phyloP scores from a whole-genome alignment of 352 stramenopile genomes.

The Pythium brachiatum region DNA sequence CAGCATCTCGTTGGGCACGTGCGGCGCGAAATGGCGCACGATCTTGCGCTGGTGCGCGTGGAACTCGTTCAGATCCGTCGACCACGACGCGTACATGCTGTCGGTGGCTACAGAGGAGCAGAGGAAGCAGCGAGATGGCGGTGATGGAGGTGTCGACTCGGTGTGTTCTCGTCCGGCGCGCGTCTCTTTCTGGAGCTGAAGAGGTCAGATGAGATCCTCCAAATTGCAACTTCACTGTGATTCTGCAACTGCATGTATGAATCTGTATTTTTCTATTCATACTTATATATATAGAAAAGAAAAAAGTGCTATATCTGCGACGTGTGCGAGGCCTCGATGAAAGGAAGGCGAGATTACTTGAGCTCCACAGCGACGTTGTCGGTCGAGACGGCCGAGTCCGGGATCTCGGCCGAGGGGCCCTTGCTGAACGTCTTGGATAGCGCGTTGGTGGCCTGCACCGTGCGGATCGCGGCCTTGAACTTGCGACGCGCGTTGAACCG shows the following conservation, averaged over 20 bases:
- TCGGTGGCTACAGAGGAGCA: neutral
- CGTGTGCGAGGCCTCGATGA: neutral
- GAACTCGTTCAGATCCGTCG: conserved; percentile 31
- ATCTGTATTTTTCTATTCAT: conserved; percentile 20
- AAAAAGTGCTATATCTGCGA: neutral
- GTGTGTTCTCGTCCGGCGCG: neutral
- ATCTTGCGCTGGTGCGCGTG: conserved; percentile 69
- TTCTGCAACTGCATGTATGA: conserved; percentile 9
- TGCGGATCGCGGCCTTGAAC: conserved; percentile 92
- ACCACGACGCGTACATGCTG: conserved; percentile 33
- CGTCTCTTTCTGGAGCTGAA: conserved; percentile 17
- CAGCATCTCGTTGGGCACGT: conserved; percentile 54
- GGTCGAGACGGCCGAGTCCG: conserved; percentile 15
- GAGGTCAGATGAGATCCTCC: conserved; percentile 5
- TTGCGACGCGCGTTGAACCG: conserved; percentile 95
- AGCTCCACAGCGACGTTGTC: conserved; percentile 31
- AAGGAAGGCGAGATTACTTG: conserved; percentile 5
- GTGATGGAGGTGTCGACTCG: neutral
- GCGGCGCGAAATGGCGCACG: conserved; percentile 67
- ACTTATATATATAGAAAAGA: conserved; percentile 16
- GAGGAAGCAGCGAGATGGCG: neutral
- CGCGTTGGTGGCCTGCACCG: conserved; percentile 68
- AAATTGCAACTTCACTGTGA: conserved; percentile 18
- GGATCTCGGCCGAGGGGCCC: conserved; percentile 24
- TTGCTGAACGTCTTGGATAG: conserved; percentile 81